Percentiles rank a stretch among this genome's conserved stretches.
phyloP scores from a whole-genome alignment of 257 asterid genomes.

The Salvia rosmarinus region DNA sequence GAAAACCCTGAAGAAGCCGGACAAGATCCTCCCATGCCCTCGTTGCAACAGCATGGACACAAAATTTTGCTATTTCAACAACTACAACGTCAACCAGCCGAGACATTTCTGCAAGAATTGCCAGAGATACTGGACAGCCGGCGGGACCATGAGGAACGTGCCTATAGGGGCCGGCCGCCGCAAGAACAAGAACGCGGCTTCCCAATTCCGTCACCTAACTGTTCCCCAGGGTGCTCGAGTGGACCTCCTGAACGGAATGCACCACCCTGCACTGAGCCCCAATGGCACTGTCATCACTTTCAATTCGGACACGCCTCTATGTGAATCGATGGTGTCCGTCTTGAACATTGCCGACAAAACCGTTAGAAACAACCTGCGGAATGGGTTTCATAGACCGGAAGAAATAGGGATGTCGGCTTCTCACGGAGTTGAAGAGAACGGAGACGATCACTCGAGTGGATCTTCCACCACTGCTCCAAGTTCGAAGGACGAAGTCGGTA shows the following conservation, averaged over 20 bases:
- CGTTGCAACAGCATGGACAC: slow-evolving; percentile 59
- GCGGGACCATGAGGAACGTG: slow-evolving; percentile 57
- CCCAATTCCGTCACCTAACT: slow-evolving; percentile 36
- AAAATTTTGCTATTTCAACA: slow-evolving; percentile 53
- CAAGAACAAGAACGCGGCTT: slow-evolving; percentile 41
- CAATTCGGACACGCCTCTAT: slow-evolving; percentile 41
- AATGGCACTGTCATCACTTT: slow-evolving; percentile 43
- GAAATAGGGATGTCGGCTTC: slow-evolving; percentile 34
- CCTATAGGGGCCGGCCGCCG: slow-evolving; percentile 59
- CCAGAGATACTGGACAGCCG: slow-evolving; percentile 60
- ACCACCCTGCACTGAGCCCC: slow-evolving; percentile 38
- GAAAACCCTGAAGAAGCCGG: slow-evolving; percentile 49
- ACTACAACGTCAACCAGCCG: slow-evolving; percentile 54
- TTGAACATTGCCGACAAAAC: slow-evolving; percentile 42
- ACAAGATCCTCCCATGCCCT: slow-evolving; percentile 52
- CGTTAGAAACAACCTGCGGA: slow-evolving; percentile 8
- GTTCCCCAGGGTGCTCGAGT: slow-evolving; percentile 35
- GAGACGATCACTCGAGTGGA: slow-evolving; percentile 39
- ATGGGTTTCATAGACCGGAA: slow-evolving; percentile 30
- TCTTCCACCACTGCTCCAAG: slow-evolving; percentile 34
- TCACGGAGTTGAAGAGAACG: slow-evolving; percentile 31
- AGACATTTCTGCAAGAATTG: slow-evolving; percentile 56
- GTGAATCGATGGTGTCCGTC: slow-evolving; percentile 48
- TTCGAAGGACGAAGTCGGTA: slow-evolving; percentile 31
- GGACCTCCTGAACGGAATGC: slow-evolving; percentile 40